A percentile compares a stretch with the other conserved stretches of the same genome.
phyloP scores from a whole-genome alignment of 345 rosid genomes.

The Zanthoxylum bungeanum region DNA sequence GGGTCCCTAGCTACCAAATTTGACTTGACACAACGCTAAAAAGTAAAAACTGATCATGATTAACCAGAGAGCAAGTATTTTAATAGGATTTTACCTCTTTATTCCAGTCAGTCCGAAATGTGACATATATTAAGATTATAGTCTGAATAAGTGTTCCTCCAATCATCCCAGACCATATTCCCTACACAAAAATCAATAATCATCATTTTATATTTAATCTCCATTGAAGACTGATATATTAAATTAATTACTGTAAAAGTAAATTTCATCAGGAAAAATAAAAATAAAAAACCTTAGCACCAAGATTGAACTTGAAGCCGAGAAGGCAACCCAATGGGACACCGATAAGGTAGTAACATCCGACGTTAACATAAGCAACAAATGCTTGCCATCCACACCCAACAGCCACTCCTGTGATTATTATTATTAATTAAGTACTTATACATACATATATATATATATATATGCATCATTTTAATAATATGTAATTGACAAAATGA shows the following conservation, averaged over 20 bases:
- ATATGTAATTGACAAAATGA: no score
- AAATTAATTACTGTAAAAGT: no score
- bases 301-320: constrained; percentile 52
- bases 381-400: constrained; percentile 91
- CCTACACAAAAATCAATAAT: no score
- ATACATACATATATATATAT: no score
- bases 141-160: constrained; percentile 63
- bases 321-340: constrained; percentile 58
- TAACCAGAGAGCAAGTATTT: not conserved
- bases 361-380: constrained; percentile 79
- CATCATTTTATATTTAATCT: no score
- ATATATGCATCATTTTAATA: no score
- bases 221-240: no score
- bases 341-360: constrained; percentile 66
- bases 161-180: constrained; percentile 81
- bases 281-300: constrained; percentile 40
- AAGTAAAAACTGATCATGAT: no score
- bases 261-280: not conserved
- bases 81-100: constrained; percentile 37
- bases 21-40: no score
- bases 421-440: no score
- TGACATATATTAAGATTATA: constrained; percentile 41
- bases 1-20: no score
- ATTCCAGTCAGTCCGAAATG: constrained; percentile 56
- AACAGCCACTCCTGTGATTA: constrained; percentile 56